Evolutionary conservation across 768 basidiomycete genomes (phyloP), one percentile per base, ranked within the genome.

Genomic region (Thelephora ganbajun): DNA sequence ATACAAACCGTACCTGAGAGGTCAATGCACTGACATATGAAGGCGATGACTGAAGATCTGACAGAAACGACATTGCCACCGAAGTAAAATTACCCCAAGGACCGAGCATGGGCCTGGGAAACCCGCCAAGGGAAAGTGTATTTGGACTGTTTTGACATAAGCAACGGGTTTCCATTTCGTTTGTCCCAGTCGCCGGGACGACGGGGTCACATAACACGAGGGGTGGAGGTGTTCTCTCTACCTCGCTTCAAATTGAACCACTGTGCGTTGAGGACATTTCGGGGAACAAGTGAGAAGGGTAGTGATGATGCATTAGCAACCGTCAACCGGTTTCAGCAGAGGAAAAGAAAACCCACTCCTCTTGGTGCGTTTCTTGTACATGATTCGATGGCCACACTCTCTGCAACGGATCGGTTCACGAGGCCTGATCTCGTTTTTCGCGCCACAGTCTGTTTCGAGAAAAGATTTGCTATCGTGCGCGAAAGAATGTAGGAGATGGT

Each of bases 311-410:
- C n/a, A 53, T 50, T 14, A 33, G 39, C 35, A 43, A 39, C 14
- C 19, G 20, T n/a, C 34, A 37, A 12, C 5, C 5, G 33, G 36
- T n/a, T n/a, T n/a, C n/a, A 9, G 44, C 34, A 6, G 33, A 18
- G 11, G 39, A 47, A 33, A 30, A 39, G 20, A 11, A 46, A 16
- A 69, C 91, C 61, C 57, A 97, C 94, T 93, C 72, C 90, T 72
- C 59, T 76, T 87, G 19, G 92, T 94, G 57, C 94, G 71, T 65
- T 93, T 96, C 68, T 98, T 98, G 67, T 96, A 97, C 89, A 98
- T 92, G 62, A 98, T 94, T 46, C 94, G 80, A 64, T 97, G 94
- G 2, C 94, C 94, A 59, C 94, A 98, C 60, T 97, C 91, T 55
- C 86, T 75, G 66, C 94, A 98, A 48, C 94, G 83, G 53, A 97